Evolutionary conservation across 1,284 basidiomycete species (phyloP), one percentile per base, ranked within the genome.

Genomic region (Puccinia triticina): DNA sequence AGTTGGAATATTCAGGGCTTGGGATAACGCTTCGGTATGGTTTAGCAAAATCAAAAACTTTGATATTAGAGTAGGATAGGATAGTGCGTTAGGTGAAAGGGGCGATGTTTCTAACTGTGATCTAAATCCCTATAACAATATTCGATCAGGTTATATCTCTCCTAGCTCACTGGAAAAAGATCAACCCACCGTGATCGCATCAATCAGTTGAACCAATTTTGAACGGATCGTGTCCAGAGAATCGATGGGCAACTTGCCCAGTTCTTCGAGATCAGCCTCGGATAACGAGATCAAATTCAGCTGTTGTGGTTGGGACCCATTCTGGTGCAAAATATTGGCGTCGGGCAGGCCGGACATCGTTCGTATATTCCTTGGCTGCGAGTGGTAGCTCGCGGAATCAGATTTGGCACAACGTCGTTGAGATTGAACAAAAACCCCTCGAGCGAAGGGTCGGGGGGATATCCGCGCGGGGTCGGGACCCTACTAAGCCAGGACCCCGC

Each of bases 21-120:
- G 73, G 21, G 80, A 75, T 64, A 82, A 76, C 26, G 80, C 80
- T 75, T 82, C 80, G 21, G 80, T 75, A 50, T 82, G 80, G 53
- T 82, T 82, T 32, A 75, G 37, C 11, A 82, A 40, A 48, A 82
- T 82, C 32, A 82, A 34, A 46, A 82, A 82, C 26, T 82, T 82
- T 11, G 80, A 82, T n/a, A 82, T 75, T 32, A 82, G 26, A 26
- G 59, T 67, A 16, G 80, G 80, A 43, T 82, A 82, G 18, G 80
- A 37, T 29, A 82, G 37, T 16, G 80, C 67, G 40, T 61, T 73
- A 26, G 79, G 69, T 23, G 79, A 50, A 7, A 72, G 79, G 14
- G 79, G 79, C 29, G 71, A 72, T 34, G 79, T 61, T 66, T 81
- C 79, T 46, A 81, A 29, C 48, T 81, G 79, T 11, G 71, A 64